A percentile compares a stretch with the other conserved stretches of the same genome.
Evolutionary conservation across 441 rosid genomes (phyloP).

Genomic region (Gossypium gossypioides): DNA sequence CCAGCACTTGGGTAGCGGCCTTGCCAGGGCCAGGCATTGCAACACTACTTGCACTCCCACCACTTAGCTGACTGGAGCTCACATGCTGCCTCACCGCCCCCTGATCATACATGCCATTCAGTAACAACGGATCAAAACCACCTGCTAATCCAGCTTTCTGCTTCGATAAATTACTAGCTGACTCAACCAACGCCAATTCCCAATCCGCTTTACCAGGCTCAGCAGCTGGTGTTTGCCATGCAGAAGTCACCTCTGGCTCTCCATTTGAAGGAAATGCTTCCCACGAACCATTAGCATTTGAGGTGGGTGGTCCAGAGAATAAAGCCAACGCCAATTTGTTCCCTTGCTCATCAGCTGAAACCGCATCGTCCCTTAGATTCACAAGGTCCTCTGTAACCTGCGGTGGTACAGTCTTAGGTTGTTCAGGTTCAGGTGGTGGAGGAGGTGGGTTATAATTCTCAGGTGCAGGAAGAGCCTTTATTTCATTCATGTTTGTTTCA

Average conservation of each 20-base stretch:
- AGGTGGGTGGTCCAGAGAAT: constrained; percentile 35
- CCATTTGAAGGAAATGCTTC: constrained; percentile 45
- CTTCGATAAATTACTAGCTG: constrained; percentile 40
- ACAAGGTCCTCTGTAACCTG: constrained; percentile 36
- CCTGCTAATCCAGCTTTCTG: constrained; percentile 55
- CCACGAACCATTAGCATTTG: constrained; percentile 39
- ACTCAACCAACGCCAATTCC: constrained; percentile 53
- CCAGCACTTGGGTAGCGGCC: constrained; percentile 31
- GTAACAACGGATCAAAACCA: constrained; percentile 48
- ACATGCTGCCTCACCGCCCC: constrained; percentile 66
- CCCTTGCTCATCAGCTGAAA: constrained; percentile 50
- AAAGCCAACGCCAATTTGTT: constrained; percentile 49
- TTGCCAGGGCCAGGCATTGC: constrained; percentile 39
- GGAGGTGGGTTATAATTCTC: constrained; percentile 35
- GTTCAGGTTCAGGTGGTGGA: constrained; percentile 25
- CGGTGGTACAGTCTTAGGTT: constrained; percentile 23
- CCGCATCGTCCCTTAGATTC: constrained; percentile 38
- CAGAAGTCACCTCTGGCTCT: constrained; percentile 43
- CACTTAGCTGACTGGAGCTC: constrained; percentile 34
- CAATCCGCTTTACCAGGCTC: constrained; percentile 61
- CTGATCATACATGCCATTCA: constrained; percentile 75
- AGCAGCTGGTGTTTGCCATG: constrained; percentile 77
- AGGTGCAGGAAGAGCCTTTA: constrained; percentile 50
- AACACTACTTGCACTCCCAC: constrained; percentile 77
- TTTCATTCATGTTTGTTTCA: constrained; percentile 34